Evolutionary conservation across 2,329 filamentous ascomycete genomes (phyloP).

Genomic region (Clarireedia paspali): DNA sequence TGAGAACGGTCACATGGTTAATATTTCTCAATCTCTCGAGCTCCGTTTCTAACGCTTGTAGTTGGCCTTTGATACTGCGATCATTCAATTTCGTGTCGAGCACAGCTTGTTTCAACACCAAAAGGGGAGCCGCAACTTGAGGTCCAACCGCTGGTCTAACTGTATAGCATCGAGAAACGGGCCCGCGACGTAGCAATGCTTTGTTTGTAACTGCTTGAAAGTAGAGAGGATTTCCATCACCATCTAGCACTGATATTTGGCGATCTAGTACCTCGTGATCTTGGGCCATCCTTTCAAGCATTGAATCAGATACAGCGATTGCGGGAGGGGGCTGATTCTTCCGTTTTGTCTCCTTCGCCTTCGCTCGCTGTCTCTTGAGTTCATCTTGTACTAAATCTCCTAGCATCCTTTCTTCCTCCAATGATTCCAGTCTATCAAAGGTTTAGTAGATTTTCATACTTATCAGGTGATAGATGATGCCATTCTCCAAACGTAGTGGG

Average conservation of each 20-base stretch:
- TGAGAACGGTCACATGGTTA: slow-evolving; percentile 68
- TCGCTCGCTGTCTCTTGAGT: slow-evolving; percentile 57
- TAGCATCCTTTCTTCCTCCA: slow-evolving; percentile 46
- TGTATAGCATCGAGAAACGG: slow-evolving; percentile 60
- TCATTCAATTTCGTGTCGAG: slow-evolving; percentile 52
- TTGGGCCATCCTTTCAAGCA: slow-evolving; percentile 23
- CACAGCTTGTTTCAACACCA: slow-evolving; percentile 66
- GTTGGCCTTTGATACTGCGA: slow-evolving; percentile 58
- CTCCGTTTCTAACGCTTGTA: slow-evolving; percentile 68
- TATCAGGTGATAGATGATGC: too few relatives aligned
- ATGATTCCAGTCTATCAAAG: background rate
- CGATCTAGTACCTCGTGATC: slow-evolving; percentile 47
- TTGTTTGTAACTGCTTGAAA: slow-evolving; percentile 69
- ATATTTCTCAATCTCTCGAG: slow-evolving; percentile 70
- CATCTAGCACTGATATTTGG: slow-evolving; percentile 54
- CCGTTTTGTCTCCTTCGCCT: slow-evolving; percentile 55
- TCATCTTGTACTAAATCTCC: slow-evolving; percentile 67
- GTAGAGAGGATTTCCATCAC: slow-evolving; percentile 51
- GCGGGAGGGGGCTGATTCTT: slow-evolving; percentile 41
- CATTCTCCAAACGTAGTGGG: too few relatives aligned
- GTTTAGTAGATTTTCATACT: background rate
- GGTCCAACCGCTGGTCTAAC: slow-evolving; percentile 58
- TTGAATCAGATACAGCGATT: slow-evolving; percentile 18
- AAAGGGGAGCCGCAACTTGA: slow-evolving; percentile 46
- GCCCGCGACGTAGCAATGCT: slow-evolving; percentile 56